phyloP scores from a whole-genome alignment of 139 green algal genomes.

The Zygnema circumcarinatum region DNA sequence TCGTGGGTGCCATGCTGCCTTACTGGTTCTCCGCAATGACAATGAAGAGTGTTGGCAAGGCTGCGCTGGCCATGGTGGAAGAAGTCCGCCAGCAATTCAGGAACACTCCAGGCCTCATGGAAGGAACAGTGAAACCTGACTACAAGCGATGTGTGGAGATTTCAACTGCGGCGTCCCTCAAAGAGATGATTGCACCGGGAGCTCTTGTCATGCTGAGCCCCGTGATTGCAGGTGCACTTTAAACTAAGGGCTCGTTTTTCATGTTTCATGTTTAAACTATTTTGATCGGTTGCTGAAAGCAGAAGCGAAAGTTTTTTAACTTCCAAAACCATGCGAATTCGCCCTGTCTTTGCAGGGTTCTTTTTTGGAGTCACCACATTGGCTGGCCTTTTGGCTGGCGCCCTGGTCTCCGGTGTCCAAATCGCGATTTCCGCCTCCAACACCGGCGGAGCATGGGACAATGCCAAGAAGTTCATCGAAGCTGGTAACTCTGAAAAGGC shows the following conservation, averaged over 20 bases:
- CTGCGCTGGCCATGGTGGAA: constrained; percentile 69
- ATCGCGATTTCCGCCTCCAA: constrained; percentile 69
- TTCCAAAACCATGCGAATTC: no score
- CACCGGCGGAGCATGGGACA: constrained; percentile 92
- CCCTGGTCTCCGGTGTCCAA: constrained; percentile 72
- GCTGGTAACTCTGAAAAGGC: constrained; percentile 79
- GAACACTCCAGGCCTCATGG: constrained; percentile 64
- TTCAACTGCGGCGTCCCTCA: constrained; percentile 66
- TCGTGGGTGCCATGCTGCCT: constrained; percentile 74
- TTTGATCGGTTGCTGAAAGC: no score
- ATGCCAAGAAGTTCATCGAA: constrained; percentile 98
- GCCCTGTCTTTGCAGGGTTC: constrained; percentile 63
- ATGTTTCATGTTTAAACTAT: no score
- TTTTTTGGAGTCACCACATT: constrained; percentile 75
- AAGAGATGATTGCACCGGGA: constrained; percentile 75
- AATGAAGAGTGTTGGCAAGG: constrained; percentile 68
- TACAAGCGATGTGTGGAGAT: constrained; percentile 71
- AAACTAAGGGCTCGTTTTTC: no score
- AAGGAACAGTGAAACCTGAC: constrained; percentile 73
- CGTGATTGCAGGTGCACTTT: constrained; percentile 18
- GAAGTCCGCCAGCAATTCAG: constrained; percentile 74
- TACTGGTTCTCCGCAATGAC: constrained; percentile 73
- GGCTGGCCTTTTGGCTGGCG: constrained; percentile 65
- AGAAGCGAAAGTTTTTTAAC: no score
- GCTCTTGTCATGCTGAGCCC: constrained; percentile 68